Conservation (phyloP, 257 asterid genomes). For the Rauvolfia tetraphylla region DNA sequence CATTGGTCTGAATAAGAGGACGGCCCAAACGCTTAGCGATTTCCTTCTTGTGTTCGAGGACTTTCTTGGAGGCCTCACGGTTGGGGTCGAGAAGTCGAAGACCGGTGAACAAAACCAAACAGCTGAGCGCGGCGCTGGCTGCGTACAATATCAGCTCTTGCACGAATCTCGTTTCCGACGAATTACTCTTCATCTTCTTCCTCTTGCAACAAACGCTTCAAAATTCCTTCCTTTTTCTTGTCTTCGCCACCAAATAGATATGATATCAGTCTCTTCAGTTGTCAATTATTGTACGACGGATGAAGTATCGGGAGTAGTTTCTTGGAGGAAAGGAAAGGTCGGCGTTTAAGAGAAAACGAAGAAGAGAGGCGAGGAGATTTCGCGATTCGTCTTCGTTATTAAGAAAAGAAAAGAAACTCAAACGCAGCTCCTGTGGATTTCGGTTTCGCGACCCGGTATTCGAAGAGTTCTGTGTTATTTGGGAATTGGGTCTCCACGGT, state of each 20-base stretch:
- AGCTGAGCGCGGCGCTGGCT: conserved; percentile 88
- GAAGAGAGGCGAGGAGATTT: neutral
- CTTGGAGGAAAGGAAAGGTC: neutral
- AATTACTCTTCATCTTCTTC: conserved; percentile 37
- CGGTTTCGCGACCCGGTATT: neutral
- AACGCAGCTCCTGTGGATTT: neutral
- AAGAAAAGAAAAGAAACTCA: no score
- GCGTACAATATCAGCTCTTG: conserved; percentile 69
- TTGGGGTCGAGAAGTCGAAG: conserved; percentile 77
- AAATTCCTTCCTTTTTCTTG: no score
- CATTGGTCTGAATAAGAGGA: conserved; percentile 69
- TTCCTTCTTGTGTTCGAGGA: conserved; percentile 80
- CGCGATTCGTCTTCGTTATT: conserved; percentile 5
- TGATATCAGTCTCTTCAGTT: no score
- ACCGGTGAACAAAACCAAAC: conserved; percentile 70
- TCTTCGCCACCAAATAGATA: neutral
- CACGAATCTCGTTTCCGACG: conserved; percentile 55
- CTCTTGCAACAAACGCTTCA: neutral
- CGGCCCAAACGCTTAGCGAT: conserved; percentile 88
- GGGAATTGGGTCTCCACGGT: no score
- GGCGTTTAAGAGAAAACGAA: neutral
- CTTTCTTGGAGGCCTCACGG: conserved; percentile 74
- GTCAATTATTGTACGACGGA: neutral
- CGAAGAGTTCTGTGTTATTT: no score
- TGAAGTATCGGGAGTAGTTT: neutral